phyloP scores from a whole-genome alignment of 306 rosid genomes.

The Fragaria iinumae region DNA sequence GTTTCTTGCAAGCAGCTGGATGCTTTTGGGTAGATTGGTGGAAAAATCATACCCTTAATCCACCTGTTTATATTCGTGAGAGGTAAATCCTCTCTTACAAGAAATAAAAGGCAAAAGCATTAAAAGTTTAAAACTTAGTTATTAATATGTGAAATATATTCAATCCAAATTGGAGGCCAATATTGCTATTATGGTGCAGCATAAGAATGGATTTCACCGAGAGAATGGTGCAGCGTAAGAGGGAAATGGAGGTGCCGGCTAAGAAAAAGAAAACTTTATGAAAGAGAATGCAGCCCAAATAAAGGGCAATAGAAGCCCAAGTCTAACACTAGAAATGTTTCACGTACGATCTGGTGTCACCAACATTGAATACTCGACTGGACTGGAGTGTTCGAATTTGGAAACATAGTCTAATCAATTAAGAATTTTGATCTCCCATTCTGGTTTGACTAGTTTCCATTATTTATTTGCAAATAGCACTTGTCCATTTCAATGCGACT shows the following conservation, averaged over 20 bases:
- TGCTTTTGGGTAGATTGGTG: slow-evolving; percentile 42
- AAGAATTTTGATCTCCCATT: background rate
- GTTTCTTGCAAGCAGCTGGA: slow-evolving; percentile 30
- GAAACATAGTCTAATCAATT: background rate
- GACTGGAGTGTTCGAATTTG: background rate
- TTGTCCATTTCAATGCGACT: background rate
- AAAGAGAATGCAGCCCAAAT: no score
- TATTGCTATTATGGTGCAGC: no score
- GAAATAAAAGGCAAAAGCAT: background rate
- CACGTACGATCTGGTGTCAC: background rate
- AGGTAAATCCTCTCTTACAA: slow-evolving; percentile 8
- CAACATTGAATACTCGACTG: background rate
- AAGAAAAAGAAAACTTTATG: no score
- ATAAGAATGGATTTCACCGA: no score
- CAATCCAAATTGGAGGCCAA: no score
- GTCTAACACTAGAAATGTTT: slow-evolving; percentile 1
- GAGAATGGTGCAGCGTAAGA: no score
- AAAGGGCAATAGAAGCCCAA: no score
- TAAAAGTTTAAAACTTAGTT: background rate
- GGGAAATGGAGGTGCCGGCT: no score
- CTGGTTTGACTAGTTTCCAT: background rate
- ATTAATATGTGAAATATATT: background rate
- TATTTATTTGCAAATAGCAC: background rate
- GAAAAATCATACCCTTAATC: slow-evolving; percentile 23
- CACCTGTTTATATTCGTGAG: slow-evolving; percentile 19